Conservation (phyloP, 164 flowering plant species). For the Berberis thunbergii region DNA sequence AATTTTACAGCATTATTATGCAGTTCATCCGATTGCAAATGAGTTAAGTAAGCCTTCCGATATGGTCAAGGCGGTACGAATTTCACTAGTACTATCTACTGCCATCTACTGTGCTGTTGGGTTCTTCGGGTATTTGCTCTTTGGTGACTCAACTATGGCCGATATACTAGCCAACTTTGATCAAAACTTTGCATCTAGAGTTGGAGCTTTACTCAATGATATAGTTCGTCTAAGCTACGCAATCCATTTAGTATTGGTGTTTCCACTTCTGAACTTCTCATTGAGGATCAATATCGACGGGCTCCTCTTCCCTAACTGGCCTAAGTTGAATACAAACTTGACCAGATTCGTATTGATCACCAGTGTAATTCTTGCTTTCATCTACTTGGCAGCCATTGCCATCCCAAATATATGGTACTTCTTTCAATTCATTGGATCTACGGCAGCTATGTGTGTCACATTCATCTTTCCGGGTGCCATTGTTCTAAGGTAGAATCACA, state of each 20-base stretch:
- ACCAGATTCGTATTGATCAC: slow-evolving; percentile 47
- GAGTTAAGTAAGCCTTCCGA: slow-evolving; percentile 54
- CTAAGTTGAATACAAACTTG: slow-evolving; percentile 28
- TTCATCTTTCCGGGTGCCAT: slow-evolving; percentile 90
- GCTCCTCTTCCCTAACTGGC: slow-evolving; percentile 48
- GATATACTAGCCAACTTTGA: slow-evolving; percentile 84
- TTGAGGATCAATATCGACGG: slow-evolving; percentile 63
- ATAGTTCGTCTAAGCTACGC: slow-evolving; percentile 75
- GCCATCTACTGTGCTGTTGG: slow-evolving; percentile 59
- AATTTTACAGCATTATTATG: slow-evolving; percentile 3
- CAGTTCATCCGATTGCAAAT: slow-evolving; percentile 78
- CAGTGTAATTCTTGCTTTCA: slow-evolving; percentile 22
- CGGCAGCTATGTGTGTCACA: slow-evolving; percentile 59
- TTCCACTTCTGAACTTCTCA: slow-evolving; percentile 75
- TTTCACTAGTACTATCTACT: slow-evolving; percentile 58
- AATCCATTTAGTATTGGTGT: slow-evolving; percentile 74
- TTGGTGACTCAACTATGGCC: slow-evolving; percentile 63
- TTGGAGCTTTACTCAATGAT: slow-evolving; percentile 47
- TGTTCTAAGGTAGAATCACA: slow-evolving; percentile 47
- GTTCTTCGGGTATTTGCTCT: slow-evolving; percentile 70
- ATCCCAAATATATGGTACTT: slow-evolving; percentile 82
- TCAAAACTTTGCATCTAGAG: slow-evolving; percentile 25
- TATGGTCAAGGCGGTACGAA: slow-evolving; percentile 53
- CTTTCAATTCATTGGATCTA: slow-evolving; percentile 85
- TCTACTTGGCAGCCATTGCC: slow-evolving; percentile 54